These are phyloP conservation scores for Fusarium staphyleae DNA, from an alignment of 2,329 filamentous ascomycete species.

Conservation along the genomic window DNA sequence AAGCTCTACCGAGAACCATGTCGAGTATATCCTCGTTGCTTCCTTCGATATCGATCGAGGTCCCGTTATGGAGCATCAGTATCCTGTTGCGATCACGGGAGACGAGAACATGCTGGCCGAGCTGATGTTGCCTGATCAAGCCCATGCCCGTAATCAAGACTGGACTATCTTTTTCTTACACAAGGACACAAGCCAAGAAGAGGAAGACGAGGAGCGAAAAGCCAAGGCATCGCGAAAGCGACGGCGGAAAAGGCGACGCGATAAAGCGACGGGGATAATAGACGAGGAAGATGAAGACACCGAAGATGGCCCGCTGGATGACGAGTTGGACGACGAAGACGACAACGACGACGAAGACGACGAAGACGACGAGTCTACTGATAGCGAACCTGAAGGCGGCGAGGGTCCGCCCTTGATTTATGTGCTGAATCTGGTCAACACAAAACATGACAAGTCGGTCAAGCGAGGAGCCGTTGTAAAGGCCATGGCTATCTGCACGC, in stretches of 20 bases:
- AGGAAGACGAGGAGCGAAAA: slow-evolving; percentile 75
- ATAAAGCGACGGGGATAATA: slow-evolving; percentile 58
- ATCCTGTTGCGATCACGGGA: slow-evolving; percentile 90
- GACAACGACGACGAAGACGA: slow-evolving; percentile 57
- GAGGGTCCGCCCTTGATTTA: slow-evolving; percentile 95
- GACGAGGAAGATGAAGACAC: slow-evolving; percentile 53
- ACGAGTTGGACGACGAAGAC: slow-evolving; percentile 58
- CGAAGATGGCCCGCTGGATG: slow-evolving; percentile 54
- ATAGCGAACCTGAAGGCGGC: slow-evolving; percentile 70
- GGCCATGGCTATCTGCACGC: slow-evolving; percentile 98
- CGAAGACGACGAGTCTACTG: slow-evolving; percentile 61
- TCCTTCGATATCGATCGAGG: slow-evolving; percentile 97
- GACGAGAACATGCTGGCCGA: slow-evolving; percentile 98
- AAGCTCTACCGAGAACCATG: slow-evolving; percentile 84
- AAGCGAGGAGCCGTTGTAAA: slow-evolving; percentile 96
- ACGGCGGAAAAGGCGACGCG: slow-evolving; percentile 59
- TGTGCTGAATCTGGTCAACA: slow-evolving; percentile 96
- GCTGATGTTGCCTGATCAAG: slow-evolving; percentile 97
- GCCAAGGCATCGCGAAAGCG: slow-evolving; percentile 61
- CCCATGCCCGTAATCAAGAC: slow-evolving; percentile 92
- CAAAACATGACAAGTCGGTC: slow-evolving; percentile 91
- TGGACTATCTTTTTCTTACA: slow-evolving; percentile 99
- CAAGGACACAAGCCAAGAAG: slow-evolving; percentile 86
- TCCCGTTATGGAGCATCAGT: slow-evolving; percentile 98
- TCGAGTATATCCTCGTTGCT: slow-evolving; percentile 97